Evolutionary conservation across 805 yeast species (phyloP), one percentile per base, ranked within the genome.

Genomic region (Ogataea dorogensis): DNA sequence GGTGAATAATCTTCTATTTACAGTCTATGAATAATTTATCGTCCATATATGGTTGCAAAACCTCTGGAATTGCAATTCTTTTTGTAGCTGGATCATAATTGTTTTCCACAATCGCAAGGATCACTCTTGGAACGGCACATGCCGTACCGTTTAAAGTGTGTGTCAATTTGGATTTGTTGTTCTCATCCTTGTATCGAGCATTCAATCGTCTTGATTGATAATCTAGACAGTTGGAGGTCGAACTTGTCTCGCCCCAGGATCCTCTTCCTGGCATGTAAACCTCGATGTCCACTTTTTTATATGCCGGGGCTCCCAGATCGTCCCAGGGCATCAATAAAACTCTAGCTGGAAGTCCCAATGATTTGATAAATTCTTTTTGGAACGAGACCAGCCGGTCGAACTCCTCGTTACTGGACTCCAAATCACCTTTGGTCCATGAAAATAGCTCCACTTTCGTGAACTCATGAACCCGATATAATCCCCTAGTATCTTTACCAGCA

Each of bases 211-310:
- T 72, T 6, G 95, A 65, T 63, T 93, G 98, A 58, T 76, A 93
- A 48, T 89, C 97, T 3, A 87, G 75, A 59, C 98, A 93, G 56
- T 89, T 91, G 2, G 97, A 88, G 1, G 94, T 73, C 18, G 96
- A 86, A 1, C 95, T 79, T 20, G 93, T 70, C 57, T 93, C 98
- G 4, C 98, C 98, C 86, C 95, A 91, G 12, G 54, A 34, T 1
- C 86, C 89, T 50, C 96, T 75, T 2, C 98, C 97, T 0, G 98
- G 98, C 98, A 93, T 91, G 88, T 95, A 86, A 0, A 89, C 96
- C 61, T 93, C 98, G 39, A 89, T 86, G 51, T 93, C 98, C 56
- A 79, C 86, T 58, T 93, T 93, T 53, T 84, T 81, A 60, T 71
- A 77, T 0, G 98, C 98, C 1, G 98, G 96, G 0, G 95, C 81